Evolutionary conservation across 1,284 basidiomycete genomes (phyloP), one percentile per base, ranked within the genome.

Genomic region (Trichosporon ovoides): DNA sequence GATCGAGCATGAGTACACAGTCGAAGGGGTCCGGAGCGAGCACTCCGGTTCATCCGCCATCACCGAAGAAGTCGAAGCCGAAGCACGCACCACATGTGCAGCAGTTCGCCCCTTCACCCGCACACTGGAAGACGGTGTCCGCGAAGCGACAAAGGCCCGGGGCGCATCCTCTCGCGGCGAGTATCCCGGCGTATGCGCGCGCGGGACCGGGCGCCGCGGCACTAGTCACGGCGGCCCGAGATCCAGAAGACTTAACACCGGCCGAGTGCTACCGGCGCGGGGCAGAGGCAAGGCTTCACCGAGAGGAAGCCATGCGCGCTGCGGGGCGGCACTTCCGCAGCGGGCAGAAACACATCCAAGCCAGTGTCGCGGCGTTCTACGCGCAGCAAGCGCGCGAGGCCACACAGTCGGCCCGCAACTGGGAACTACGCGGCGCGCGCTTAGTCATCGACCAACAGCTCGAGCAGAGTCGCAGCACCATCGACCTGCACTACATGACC

Each of bases 391-490:
- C 76, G 18, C 51, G 72, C 37, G 66, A 66, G 43, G 71, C 73
- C 6, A 64, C 60, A 2, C 63, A 64, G 1, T 37, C 57, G 10
- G 73, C 70, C 3, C 52, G 63, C 18, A 52, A 60, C 20, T 75
- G 74, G 73, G 68, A 74, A 52, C 54, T 77, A n/a, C 55, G 64
- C 36, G 74, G 73, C 4, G 73, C 73, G 3, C 62, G 71, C 22
- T 61, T 71, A 50, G 59, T 73, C 16, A 65, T 76, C n/a, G 61
- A 61, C 6, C 53, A 60, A 38, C 76, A 76, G 56, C 55, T 70
- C 16, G 51, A 50, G 16, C 31, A 54, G 51, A 16, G 12, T 14
- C 37, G 24, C 5, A 31, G 36, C 19, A 38, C 35, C 2, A 56
- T 60, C 24, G 61, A 59, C 34, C 46, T 63, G 51, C 61, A 78